Base-by-base conservation (phyloP, 768 basidiomycete species). In the Lactarius hatsudake region DNA sequence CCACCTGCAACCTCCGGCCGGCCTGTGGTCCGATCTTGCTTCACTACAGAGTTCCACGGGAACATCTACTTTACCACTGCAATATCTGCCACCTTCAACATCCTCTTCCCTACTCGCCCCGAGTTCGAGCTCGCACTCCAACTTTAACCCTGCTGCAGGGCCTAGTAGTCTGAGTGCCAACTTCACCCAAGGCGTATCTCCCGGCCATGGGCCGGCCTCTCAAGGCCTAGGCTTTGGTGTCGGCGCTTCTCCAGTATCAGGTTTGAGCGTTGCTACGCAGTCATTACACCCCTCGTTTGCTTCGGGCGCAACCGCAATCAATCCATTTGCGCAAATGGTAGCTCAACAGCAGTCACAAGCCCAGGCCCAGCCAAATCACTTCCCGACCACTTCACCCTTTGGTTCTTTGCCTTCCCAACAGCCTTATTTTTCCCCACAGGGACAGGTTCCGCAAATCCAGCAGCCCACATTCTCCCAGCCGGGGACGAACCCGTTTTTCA, bases 351-450 rank as follows among this genome's bases (percentile, higher is more conserved):
- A 51, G 62, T 74, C 75, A 51, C 75, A 75, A 23, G 36, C 17
- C 12, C 66, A 55, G 40, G 40, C 30, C 28, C 72, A 68, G 42
- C 68, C 59, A 45, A 36, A 69, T 58, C 76, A 73, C 53, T 56
- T 61, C 23, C 43, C 51, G 13, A 58, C 67, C 30, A 30, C 69
- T 10, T 57, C 67, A 32, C 48, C 63, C 15, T 69, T 64, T 30
- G 61, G 59, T 17, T 73, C 76, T 48, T 72, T 74, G 15, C 74
- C 72, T 51, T 63, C 71, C 26, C 77, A 77, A 64, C 69, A 75
- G 38, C 70, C 70, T 18, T 40, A 66, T 34, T 74, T 72, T 63
- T 66, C 70, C 9, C 72, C 72, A 61, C 71, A 72, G 34, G 71
- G 73, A 63, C 73, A 74, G 40, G 72, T 48, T 42, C 70, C 63